These are phyloP conservation scores for Cystobasidium tubakii DNA, from an alignment of 768 basidiomycete species.

Conservation along the genomic window DNA sequence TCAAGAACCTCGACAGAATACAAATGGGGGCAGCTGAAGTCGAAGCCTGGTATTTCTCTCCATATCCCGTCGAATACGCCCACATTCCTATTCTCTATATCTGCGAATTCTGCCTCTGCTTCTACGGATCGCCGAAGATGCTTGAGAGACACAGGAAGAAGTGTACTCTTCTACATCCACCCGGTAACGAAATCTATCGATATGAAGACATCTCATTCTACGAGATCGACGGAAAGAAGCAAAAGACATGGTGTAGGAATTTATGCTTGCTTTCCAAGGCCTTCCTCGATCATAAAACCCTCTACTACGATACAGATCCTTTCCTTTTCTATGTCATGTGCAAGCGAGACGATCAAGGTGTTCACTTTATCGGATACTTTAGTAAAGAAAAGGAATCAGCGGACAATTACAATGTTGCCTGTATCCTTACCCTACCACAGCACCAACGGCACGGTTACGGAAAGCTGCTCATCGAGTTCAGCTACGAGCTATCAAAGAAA, in stretches of 20 bases:
- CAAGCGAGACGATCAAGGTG: constrained; percentile 78
- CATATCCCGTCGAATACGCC: constrained; percentile 96
- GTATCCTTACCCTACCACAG: constrained; percentile 96
- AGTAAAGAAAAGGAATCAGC: constrained; percentile 98
- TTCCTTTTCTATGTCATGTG: constrained; percentile 99
- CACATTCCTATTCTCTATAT: constrained; percentile 91
- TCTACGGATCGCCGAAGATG: constrained; percentile 85
- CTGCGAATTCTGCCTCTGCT: constrained; percentile 96
- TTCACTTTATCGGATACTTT: constrained; percentile 95
- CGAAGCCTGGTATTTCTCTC: constrained; percentile 99
- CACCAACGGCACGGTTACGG: constrained; percentile 96
- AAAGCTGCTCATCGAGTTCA: constrained; percentile 92
- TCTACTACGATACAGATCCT: constrained; percentile 99
- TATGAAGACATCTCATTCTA: constrained; percentile 95
- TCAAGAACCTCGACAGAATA: constrained; percentile 94
- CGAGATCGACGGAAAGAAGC: constrained; percentile 95
- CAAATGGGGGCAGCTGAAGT: constrained; percentile 95
- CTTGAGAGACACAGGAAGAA: constrained; percentile 82
- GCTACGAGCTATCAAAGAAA: constrained; percentile 92
- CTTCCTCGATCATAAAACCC: constrained; percentile 97
- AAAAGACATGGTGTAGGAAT: constrained; percentile 93
- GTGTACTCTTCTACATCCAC: constrained; percentile 86
- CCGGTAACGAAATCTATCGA: constrained; percentile 98
- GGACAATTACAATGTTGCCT: constrained; percentile 97
- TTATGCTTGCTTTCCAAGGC: constrained; percentile 93